Evolutionary conservation across 1,284 basidiomycete species (phyloP).

Genomic region (Coniferiporia sulphurascens): DNA sequence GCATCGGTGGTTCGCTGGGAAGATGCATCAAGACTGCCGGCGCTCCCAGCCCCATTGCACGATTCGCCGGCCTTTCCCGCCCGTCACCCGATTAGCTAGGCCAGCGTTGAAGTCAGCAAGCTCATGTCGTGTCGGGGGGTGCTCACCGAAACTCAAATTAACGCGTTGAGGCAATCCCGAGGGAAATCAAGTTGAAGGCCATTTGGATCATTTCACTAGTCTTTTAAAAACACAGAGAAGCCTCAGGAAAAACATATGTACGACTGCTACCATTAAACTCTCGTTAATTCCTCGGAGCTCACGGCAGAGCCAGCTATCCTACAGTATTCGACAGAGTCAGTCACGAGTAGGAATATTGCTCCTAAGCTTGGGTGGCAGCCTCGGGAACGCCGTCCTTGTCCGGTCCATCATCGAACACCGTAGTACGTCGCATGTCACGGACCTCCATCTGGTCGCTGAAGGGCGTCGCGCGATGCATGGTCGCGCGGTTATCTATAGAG

Average conservation of each 20-base stretch:
- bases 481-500: constrained; percentile 19
- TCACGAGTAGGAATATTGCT: background rate
- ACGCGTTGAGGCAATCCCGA: too few relatives aligned
- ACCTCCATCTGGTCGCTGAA: constrained; percentile 23
- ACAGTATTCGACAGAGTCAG: background rate
- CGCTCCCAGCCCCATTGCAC: too few relatives aligned
- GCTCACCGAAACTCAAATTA: too few relatives aligned
- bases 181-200: too few relatives aligned
- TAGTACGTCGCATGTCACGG: constrained; percentile 23
- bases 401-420: constrained; percentile 21
- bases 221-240: too few relatives aligned
- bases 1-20: too few relatives aligned
- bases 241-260: background rate
- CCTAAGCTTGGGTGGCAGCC: background rate
- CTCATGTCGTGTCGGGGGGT: too few relatives aligned
- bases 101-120: too few relatives aligned
- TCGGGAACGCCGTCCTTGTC: constrained; percentile 15
- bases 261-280: background rate
- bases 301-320: background rate
- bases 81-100: too few relatives aligned
- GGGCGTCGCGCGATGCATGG: constrained; percentile 22
- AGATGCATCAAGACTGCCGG: too few relatives aligned
- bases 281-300: background rate
- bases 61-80: too few relatives aligned
- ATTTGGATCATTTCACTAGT: too few relatives aligned